Base-by-base conservation (phyloP, 768 basidiomycete genomes). In the Holtermannia corniformis region DNA sequence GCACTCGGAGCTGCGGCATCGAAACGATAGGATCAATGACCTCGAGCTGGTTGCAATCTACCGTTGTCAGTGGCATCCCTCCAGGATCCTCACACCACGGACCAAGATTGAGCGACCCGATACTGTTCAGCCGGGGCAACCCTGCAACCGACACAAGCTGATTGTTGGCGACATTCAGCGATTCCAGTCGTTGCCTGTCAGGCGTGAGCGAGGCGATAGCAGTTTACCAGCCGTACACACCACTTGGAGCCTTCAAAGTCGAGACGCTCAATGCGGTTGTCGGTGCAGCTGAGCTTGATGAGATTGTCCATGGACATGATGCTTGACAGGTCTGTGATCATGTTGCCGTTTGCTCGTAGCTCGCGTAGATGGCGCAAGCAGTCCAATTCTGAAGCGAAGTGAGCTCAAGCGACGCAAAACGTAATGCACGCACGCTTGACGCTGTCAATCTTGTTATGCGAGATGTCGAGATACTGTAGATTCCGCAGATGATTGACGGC, bases 391-490 rank as follows among this genome's bases (percentile, higher is more conserved):
- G 67, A 26, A 41, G 32, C 5, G 10, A 3, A 25, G 42, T 50
- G 23, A 47, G 41, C 24, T 21, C 13, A 22, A 3, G 22, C 42
- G 20, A 28, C 14, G 7, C 24, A 22, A 44, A 52, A 51, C 22
- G 27, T 4, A 41, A 19, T 5, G 11, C 37, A 82, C 87, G 74
- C 72, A 93, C 88, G 88, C 46, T 78, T 79, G 52, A 97, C 76
- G 5, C 87, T 87, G 56, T 93, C 89, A 49, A 97, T 78, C 58
- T 87, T 80, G 72, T 97, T 97, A 64, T 81, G 72, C 70, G 88
- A 90, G 56, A 99, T 82, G 74, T 99, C 90, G 65, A 99, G 78
- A 63, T 80, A 81, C 73, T 91, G 88, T 41, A 99, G 78, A 68
- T 87, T 86, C 28, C 78, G 75, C 63, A 99, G 77, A 72, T 96